Evolutionary conservation across 768 basidiomycete species (phyloP).

Genomic region (Epithele typhae): DNA sequence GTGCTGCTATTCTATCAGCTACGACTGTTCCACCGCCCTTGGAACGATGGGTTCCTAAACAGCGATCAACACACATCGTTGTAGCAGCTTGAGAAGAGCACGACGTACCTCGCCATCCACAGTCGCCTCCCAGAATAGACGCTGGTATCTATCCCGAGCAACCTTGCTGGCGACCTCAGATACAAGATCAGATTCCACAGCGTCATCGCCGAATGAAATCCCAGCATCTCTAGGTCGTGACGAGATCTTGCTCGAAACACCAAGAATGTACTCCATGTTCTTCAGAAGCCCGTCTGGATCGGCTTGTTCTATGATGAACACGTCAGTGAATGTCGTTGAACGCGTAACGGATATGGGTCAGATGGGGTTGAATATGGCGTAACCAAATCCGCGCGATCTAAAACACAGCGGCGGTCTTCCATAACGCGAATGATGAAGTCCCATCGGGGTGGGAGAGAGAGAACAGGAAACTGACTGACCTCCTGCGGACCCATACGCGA

Average conservation of each 20-base stretch:
- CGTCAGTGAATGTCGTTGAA: constrained; percentile 1
- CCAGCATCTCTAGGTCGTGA: constrained; percentile 15
- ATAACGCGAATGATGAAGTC: constrained; percentile 65
- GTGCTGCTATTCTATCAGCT: constrained; percentile 30
- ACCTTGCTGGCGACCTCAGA: constrained; percentile 49
- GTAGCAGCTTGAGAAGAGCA: constrained; percentile 16
- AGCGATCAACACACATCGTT: too few relatives aligned
- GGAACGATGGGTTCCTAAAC: too few relatives aligned
- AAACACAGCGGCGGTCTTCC: constrained; percentile 57
- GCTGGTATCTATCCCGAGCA: constrained; percentile 61
- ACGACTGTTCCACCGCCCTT: constrained; percentile 34
- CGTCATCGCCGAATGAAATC: constrained; percentile 51
- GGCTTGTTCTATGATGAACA: constrained; percentile 43
- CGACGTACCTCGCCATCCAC: constrained; percentile 64
- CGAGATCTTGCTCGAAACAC: constrained; percentile 34
- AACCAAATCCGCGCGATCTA: constrained; percentile 63
- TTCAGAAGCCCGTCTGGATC: constrained; percentile 75
- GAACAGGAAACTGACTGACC: constrained; percentile 32
- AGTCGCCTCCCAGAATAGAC: constrained; percentile 77
- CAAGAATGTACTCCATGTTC: constrained; percentile 81
- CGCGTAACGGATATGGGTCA: constrained; percentile 29
- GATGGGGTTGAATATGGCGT: constrained; percentile 68
- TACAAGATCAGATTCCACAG: constrained; percentile 56
- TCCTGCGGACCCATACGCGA: constrained; percentile 27
- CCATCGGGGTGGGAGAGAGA: constrained; percentile 38